Percentiles rank a stretch among this genome's conserved stretches.
phyloP scores from a whole-genome alignment of 2,329 filamentous ascomycete genomes.

The Alternaria consortialis region DNA sequence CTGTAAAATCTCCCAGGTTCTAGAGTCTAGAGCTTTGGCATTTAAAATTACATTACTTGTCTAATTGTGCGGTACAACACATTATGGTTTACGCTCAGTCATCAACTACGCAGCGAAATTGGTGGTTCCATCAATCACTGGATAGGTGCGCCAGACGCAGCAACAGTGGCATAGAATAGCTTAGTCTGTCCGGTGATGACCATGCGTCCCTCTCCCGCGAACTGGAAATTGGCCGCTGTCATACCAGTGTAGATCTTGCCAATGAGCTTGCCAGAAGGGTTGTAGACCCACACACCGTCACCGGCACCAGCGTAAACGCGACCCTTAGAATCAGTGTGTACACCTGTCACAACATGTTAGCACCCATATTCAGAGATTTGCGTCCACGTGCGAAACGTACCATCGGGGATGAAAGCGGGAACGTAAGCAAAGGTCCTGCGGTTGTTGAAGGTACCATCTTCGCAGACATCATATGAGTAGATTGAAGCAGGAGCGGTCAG shows the following conservation, averaged over 20 bases:
- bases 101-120: not conserved
- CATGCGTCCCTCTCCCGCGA: slow-evolving; percentile 36
- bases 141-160: slow-evolving; percentile 24
- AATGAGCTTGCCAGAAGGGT: slow-evolving; percentile 54
- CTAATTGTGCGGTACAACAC: not conserved
- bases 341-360: slow-evolving; percentile 18
- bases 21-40: not conserved
- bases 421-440: slow-evolving; percentile 36
- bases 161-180: slow-evolving; percentile 34
- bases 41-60: slow-evolving; percentile 4
- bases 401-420: slow-evolving; percentile 30
- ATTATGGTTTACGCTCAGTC: not conserved
- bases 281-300: slow-evolving; percentile 63
- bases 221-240: slow-evolving; percentile 35
- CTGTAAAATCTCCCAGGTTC: not conserved
- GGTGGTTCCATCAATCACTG: not conserved
- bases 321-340: slow-evolving; percentile 52
- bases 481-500: slow-evolving; percentile 31
- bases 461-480: slow-evolving; percentile 33
- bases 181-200: slow-evolving; percentile 37
- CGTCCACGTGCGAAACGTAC: slow-evolving; percentile 11
- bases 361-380: not conserved
- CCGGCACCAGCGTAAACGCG: slow-evolving; percentile 63
- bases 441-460: slow-evolving; percentile 32
- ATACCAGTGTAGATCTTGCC: slow-evolving; percentile 47